These are phyloP conservation scores for Fagopyrum esculentum DNA, from an alignment of 148 eudicot genomes.

Conservation along the genomic window DNA sequence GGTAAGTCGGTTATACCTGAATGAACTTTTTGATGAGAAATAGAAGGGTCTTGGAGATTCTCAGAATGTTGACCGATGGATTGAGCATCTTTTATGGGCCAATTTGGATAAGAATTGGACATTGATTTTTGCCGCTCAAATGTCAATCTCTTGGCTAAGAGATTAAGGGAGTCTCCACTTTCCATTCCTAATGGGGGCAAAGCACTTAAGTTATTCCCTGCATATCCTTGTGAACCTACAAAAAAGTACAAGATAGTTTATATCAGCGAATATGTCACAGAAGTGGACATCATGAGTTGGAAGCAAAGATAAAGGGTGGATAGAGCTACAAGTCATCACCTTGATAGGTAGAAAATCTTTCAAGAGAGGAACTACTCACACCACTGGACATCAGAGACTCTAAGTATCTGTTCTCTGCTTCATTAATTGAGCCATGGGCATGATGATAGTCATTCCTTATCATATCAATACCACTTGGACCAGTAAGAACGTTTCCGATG, in stretches of 20 bases:
- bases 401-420: slow-evolving; percentile 73
- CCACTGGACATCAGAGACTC: slow-evolving; percentile 83
- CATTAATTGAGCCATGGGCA: slow-evolving; percentile 38
- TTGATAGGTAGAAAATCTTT: slow-evolving; percentile 58
- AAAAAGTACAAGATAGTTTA: slow-evolving; percentile 9
- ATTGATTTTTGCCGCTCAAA: slow-evolving; percentile 53
- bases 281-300: not conserved
- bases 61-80: slow-evolving; percentile 31
- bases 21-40: slow-evolving; percentile 37
- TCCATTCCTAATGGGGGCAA: slow-evolving; percentile 43
- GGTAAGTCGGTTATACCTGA: slow-evolving; percentile 43
- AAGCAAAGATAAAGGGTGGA: not conserved
- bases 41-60: slow-evolving; percentile 29
- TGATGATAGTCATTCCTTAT: slow-evolving; percentile 42
- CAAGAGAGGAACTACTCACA: slow-evolving; percentile 32
- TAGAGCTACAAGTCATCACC: slow-evolving; percentile 30
- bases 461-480: slow-evolving; percentile 34
- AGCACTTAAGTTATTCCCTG: slow-evolving; percentile 34
- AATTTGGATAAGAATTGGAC: slow-evolving; percentile 42
- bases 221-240: slow-evolving; percentile 70
- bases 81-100: slow-evolving; percentile 55
- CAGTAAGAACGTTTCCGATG: slow-evolving; percentile 37
- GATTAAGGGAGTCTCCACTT: slow-evolving; percentile 47
- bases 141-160: slow-evolving; percentile 49
- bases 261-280: not conserved